phyloP scores from a whole-genome alignment of 2,329 filamentous ascomycete genomes.

The Cordyceps cateniannulata region DNA sequence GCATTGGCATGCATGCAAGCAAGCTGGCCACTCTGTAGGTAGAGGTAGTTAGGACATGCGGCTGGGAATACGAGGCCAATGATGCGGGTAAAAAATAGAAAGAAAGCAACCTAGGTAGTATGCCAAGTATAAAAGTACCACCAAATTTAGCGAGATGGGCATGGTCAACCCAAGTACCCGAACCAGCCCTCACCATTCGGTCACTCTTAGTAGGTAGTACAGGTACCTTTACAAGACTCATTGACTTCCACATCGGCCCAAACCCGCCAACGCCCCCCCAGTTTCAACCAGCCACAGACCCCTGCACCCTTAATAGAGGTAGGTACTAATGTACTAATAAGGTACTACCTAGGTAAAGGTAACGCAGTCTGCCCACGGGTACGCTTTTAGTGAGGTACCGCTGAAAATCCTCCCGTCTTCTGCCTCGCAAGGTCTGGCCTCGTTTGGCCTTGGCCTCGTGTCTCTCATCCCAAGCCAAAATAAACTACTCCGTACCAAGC shows the following conservation, averaged over 20 bases:
- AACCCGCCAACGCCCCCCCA: neutral
- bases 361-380: too few relatives aligned
- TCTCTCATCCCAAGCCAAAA: neutral
- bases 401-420: neutral
- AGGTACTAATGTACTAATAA: too few relatives aligned
- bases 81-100: neutral
- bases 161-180: neutral
- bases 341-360: too few relatives aligned
- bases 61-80: neutral
- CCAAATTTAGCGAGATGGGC: neutral
- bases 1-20: neutral
- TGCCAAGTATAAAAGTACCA: neutral
- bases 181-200: neutral
- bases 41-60: neutral
- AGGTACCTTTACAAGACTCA: too few relatives aligned
- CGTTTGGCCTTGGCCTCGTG: neutral
- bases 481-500: neutral
- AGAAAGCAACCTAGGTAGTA: too few relatives aligned
- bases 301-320: neutral
- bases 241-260: neutral
- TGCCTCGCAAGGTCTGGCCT: neutral
- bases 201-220: too few relatives aligned
- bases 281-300: slow-evolving; percentile 9
- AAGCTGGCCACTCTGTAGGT: neutral
- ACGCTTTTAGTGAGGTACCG: too few relatives aligned